Evolutionary conservation across 2,329 filamentous ascomycete genomes (phyloP).

Genomic region (Epichloe aotearoae): DNA sequence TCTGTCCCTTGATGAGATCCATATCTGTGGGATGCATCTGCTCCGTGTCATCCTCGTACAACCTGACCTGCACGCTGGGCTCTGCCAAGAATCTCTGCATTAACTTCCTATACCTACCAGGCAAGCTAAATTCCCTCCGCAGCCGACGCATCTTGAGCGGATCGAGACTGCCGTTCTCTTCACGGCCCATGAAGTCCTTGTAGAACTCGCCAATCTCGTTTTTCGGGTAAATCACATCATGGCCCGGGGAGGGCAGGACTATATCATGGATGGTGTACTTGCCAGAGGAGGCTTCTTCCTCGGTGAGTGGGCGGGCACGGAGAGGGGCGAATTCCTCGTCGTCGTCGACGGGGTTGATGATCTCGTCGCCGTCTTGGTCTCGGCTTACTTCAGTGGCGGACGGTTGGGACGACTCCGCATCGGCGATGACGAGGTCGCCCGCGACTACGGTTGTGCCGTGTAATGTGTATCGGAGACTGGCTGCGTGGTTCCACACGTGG

Average conservation of each 20-base stretch:
- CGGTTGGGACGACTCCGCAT: slow-evolving; percentile 18
- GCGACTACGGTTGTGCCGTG: slow-evolving; percentile 62
- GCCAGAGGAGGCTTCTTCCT: slow-evolving; percentile 65
- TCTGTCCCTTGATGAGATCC: slow-evolving; percentile 43
- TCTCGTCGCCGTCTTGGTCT: slow-evolving; percentile 42
- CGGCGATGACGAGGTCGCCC: slow-evolving; percentile 67
- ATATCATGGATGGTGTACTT: slow-evolving; percentile 74
- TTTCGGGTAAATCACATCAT: slow-evolving; percentile 71
- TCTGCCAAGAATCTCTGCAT: slow-evolving; percentile 56
- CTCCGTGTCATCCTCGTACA: slow-evolving; percentile 58
- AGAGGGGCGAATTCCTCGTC: slow-evolving; percentile 29
- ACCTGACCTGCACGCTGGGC: slow-evolving; percentile 54
- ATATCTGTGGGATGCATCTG: slow-evolving; percentile 85
- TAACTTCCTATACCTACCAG: slow-evolving; percentile 77
- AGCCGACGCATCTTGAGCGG: slow-evolving; percentile 76
- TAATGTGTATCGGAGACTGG: slow-evolving; percentile 64
- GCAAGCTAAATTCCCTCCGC: slow-evolving; percentile 78
- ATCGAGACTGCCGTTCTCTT: slow-evolving; percentile 64
- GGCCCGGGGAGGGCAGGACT: slow-evolving; percentile 85
- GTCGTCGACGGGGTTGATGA: slow-evolving; percentile 28
- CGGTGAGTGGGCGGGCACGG: slow-evolving; percentile 57
- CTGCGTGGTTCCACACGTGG: slow-evolving; percentile 81
- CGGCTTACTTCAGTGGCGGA: slow-evolving; percentile 31
- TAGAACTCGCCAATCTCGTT: slow-evolving; percentile 83
- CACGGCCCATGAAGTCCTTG: slow-evolving; percentile 68